Base-by-base conservation (phyloP, 495 filamentous ascomycete species). In the Penicillium subrubescens region DNA sequence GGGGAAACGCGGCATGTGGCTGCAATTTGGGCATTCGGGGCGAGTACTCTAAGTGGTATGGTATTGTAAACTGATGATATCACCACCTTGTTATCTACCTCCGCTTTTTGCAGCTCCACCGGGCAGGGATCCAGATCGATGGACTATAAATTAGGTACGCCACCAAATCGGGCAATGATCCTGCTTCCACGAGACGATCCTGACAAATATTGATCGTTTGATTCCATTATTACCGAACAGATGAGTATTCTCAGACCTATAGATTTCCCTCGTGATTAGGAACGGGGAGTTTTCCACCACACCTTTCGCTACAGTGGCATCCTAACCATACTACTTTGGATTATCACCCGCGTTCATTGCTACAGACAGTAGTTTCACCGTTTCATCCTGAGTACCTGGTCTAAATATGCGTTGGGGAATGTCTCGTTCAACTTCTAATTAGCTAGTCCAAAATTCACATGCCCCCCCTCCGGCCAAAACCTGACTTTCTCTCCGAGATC, bases 51-150 rank as follows among this genome's bases (percentile, higher is more conserved):
- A 52, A 31, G 25, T 31, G 48, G 66, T 68, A 60, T 41, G 17
- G 62, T 63, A 60, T 19, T 23, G 63, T 69, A 66, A 8, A 33
- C 11, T 44, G 6, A 69, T 66, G 67, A 69, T 63, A 61, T 66
- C 63, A 69, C 41, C 57, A 61, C 27, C 43, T 25, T 54, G 50
- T 12, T 48, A 48, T 48, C 19, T 50, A 29, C 34, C 56, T 54
- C 46, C 58, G 2, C 57, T 56, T 52, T 23, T 12, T 48, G 12
- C 19, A 27, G 44, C 46, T 60, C 59, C 46, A 60, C 46, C 8
- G 2, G 14, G 14, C 34, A 41, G 46, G 43, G 43, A 59, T 23
- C 23, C 48, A 48, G 44, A 48, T 48, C 11, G 44, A 48, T 8
- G 2, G 23, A 48, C 44, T 25, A 12, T 12, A 48, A 25, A 11